Evolutionary conservation across 164 flowering plant species (phyloP), one percentile per base, ranked within the genome.

Genomic region (Magnolia changhungtana): DNA sequence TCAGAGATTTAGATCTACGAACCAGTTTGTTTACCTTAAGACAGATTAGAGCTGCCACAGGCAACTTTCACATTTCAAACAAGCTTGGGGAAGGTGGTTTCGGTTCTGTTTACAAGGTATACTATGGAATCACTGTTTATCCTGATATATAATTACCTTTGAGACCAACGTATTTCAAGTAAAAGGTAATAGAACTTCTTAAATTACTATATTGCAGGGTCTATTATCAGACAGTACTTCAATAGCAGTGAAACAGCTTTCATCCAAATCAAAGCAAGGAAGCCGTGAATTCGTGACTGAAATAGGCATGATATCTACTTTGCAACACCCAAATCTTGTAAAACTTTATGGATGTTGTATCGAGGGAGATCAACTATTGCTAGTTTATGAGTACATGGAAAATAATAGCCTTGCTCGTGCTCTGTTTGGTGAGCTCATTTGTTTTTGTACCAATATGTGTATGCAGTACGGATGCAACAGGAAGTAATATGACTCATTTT

Each of bases 51-150:
- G 85, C 85, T 74, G 88, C 89, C 61, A 86, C 89, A 2, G 74
- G 79, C 71, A 77, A 86, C 69, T 89, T 89, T 75, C 82, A 82
- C 82, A 3, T 72, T 72, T 77, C 63, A 61, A 87, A 88, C 74
- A 89, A 86, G 83, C 80, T 89, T 68, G 90, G 92, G 63, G 89
- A 89, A 85, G 92, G 92, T 49, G 92, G 92, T 16, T 89, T 89
- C 80, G 92, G 92, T 63, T 71, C 88, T 50, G 92, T 89, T 59
- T 89, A 81, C 87, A 87, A 88, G 89, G 92, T 86, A 82, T 23
- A 51, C 16, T 59, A 65, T 7, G 63, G n/a, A 59, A 59, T 21
- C 20, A 8, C 20, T 59, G 21, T 21, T 37, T 37, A 20, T 67
- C 71, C 3, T 65, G 68, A 21, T 24, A 13, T 20, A 65, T 65